Evolutionary conservation across 106 monocot genomes (phyloP).

Genomic region (Dendrobium nobile): DNA sequence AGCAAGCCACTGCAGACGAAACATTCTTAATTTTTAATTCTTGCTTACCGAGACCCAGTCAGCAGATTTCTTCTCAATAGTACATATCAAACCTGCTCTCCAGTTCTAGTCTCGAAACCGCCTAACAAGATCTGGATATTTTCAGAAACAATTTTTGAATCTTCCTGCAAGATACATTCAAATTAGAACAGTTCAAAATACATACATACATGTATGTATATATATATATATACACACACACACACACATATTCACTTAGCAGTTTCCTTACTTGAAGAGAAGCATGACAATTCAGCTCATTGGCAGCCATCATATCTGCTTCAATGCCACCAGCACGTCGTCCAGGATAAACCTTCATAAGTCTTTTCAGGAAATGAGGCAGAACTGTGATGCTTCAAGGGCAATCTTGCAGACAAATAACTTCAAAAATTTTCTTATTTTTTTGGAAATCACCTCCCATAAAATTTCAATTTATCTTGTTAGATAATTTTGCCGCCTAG

Average conservation of each 20-base stretch:
- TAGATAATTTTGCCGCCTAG: neutral
- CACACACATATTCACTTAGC: neutral
- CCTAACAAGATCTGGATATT: slow-evolving; percentile 82
- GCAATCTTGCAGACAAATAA: neutral
- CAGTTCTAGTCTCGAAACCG: slow-evolving; percentile 90
- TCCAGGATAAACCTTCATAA: slow-evolving; percentile 91
- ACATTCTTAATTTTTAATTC: neutral
- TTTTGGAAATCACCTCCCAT: neutral
- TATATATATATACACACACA: too few species aligned
- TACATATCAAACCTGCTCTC: slow-evolving; percentile 69
- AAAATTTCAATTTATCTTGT: neutral
- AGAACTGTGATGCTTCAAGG: neutral
- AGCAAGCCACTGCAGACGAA: slow-evolving; percentile 80
- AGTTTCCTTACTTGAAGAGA: slow-evolving; percentile 64
- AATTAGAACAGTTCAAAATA: neutral
- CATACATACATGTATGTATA: too few species aligned
- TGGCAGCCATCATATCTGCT: slow-evolving; percentile 95
- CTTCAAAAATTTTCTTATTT: neutral
- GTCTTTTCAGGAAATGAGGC: slow-evolving; percentile 12
- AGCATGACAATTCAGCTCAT: slow-evolving; percentile 76
- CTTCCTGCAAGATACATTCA: slow-evolving; percentile 36
- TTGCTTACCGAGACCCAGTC: neutral
- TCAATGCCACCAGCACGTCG: slow-evolving; percentile 69
- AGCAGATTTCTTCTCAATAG: neutral
- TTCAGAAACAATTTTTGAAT: slow-evolving; percentile 40